Percentiles rank a stretch among this genome's conserved stretches.
phyloP scores from a whole-genome alignment of 768 basidiomycete species.

The Baorangia bicolor region DNA sequence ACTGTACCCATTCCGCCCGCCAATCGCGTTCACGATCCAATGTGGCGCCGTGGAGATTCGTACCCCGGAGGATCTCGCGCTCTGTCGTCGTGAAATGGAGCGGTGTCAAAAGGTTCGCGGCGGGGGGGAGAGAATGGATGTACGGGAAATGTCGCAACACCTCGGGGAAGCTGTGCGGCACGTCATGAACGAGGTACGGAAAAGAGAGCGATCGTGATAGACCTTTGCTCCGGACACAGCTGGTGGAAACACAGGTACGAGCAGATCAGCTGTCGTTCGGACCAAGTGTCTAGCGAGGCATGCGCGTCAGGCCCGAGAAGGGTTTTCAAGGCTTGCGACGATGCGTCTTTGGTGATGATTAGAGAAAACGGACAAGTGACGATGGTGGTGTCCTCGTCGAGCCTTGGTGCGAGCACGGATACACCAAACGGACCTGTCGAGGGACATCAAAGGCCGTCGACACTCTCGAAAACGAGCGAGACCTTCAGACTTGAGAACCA shows the following conservation, averaged over 20 bases:
- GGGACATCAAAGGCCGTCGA: conserved; percentile 6
- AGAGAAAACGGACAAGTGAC: conserved; percentile 69
- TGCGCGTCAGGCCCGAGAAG: conserved; percentile 34
- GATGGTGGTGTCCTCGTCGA: conserved; percentile 52
- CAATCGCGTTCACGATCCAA: conserved; percentile 62
- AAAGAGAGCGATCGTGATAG: conserved; percentile 1
- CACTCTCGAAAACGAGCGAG: conserved; percentile 1
- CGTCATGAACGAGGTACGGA: background rate
- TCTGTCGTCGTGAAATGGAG: conserved; percentile 69
- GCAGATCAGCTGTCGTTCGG: conserved; percentile 66
- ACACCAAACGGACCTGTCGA: conserved; percentile 44
- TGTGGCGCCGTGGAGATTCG: conserved; percentile 79
- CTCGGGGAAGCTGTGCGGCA: conserved; percentile 6
- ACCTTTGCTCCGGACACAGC: conserved; percentile 44
- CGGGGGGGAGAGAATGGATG: conserved; percentile 60
- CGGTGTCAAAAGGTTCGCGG: conserved; percentile 61
- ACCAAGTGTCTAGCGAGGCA: conserved; percentile 40
- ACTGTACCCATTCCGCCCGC: conserved; percentile 60
- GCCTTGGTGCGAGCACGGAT: conserved; percentile 47
- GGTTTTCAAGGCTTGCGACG: conserved; percentile 42
- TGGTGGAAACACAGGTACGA: conserved; percentile 67
- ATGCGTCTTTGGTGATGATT: conserved; percentile 55
- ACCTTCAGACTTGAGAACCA: conserved; percentile 47
- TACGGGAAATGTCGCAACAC: conserved; percentile 54
- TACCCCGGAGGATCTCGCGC: conserved; percentile 65